Base-by-base conservation (phyloP, 495 filamentous ascomycete genomes). In the Penicillium parvum region DNA sequence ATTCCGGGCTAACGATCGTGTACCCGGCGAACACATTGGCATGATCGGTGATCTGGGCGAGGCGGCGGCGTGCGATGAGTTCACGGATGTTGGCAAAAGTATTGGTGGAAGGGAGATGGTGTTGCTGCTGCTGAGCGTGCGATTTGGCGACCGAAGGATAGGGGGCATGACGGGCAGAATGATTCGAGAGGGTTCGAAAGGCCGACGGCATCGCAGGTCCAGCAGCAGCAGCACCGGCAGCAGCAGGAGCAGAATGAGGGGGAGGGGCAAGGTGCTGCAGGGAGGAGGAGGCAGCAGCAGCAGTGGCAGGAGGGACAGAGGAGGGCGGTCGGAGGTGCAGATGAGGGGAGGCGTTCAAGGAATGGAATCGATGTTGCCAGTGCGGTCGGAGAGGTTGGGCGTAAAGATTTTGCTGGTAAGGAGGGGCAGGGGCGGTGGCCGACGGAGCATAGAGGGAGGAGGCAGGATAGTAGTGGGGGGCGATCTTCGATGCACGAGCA, bases 21-120 rank as follows among this genome's bases (percentile, higher is more conserved):
- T 73, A 73, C 21, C 69, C 69, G 42, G 68, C 69, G 36, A 71
- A 71, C 10, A 71, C 61, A 59, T 73, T 73, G 58, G 66, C 66
- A 61, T 73, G 69, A 50, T 73, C 69, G 62, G 69, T 73, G 43
- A 73, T 73, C 52, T 73, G 68, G 22, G 58, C 63, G 45, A 73
- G 58, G n/a, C 68, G 69, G 16, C 69, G 69, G n/a, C 69, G 69
- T 50, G 68, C 65, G 29, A 73, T 70, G 37, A 71, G 59, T 49
- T 73, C 69, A 27, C 69, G 68, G 34, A 73, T 68, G 52, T 70
- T 72, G 61, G 68, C 66, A 60, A 68, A 69, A 52, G 68, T 70
- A 64, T 68, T 69, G 52, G 66, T 48, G 50, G 57, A 50, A 32
- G 66, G 63, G 37, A 65, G 66, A 52, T 65, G 60, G 47, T 60